Evolutionary conservation across 2,329 filamentous ascomycete genomes (phyloP), one percentile per base, ranked within the genome.

Genomic region (Cladosporium colombiae): DNA sequence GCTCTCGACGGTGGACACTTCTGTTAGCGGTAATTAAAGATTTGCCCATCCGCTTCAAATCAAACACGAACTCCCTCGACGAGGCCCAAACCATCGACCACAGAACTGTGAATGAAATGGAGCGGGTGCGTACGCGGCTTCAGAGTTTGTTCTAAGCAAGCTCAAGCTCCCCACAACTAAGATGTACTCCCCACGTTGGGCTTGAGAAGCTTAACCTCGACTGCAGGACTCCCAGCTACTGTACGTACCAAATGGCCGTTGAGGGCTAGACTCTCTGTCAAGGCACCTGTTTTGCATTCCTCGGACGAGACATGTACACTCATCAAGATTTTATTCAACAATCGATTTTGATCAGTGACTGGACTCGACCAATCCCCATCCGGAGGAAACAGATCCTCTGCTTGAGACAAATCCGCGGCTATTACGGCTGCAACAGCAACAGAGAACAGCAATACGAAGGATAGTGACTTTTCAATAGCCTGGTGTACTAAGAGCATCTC

Each of bases 131-230:
- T 53, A 53, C 27, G 50, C 27, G 50, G 50, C 50, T 53, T 11
- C 25, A 27, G 50, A 53, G 50, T 53, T 53, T 21, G 29, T 53
- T 16, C 27, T 53, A 53, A 53, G 25, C 16, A 53, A 53, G 50
- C 50, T 53, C 50, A 44, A 44, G 37, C 25, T 53, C 50, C 25
- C 50, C 50, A 18, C 25, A 29, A 53, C 16, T 29, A 27, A n/a
- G 5, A 27, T 16, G 25, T 8, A 13, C 18, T 53, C 50, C 25
- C 50, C 50, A 53, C 50, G 27, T 53, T 53, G 50, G 33, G 50
- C 50, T 53, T 53, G n/a, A 8, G 50, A 53, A 53, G 50, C 50
- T 53, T 53, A 29, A 27, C 16, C 18, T 53, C 50, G 29, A 53
- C 25, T 33, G 37, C 37, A 44, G 18, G 37, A 44, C 37, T 44